Conservation (phyloP, 176 grass and related monocot species). For the Thalia dealbata region DNA sequence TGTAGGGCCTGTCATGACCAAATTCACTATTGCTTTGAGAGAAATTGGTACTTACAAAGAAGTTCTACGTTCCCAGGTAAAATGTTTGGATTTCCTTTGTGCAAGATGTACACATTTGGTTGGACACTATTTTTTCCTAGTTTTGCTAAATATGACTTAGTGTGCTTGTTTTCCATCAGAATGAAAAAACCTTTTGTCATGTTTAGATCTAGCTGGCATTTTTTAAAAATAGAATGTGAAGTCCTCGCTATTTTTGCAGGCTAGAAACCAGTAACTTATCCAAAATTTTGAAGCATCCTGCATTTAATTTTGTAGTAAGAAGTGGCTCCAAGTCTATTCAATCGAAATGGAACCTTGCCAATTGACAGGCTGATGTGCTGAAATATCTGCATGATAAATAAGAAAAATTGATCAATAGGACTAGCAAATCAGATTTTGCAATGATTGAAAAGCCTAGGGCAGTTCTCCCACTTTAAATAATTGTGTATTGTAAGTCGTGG, state of each 20-base stretch:
- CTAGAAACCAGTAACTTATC: not conserved
- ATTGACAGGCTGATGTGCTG: not conserved
- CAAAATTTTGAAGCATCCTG: not conserved
- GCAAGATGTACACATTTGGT: not conserved
- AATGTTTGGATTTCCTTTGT: not conserved
- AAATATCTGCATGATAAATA: not conserved
- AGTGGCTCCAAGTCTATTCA: not conserved
- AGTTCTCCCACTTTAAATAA: too few species aligned
- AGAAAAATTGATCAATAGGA: not conserved
- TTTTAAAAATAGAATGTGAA: not conserved
- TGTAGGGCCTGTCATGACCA: conserved; percentile 95
- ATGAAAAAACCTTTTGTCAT: not conserved
- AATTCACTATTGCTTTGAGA: conserved; percentile 98
- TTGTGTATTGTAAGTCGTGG: too few species aligned
- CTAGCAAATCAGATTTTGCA: not conserved
- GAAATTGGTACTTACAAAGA: conserved; percentile 99
- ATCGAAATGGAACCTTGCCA: not conserved
- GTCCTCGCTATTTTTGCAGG: too few species aligned
- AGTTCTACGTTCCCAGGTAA: conserved; percentile 91
- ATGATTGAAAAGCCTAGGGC: not conserved
- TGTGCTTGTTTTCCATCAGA: not conserved
- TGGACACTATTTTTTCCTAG: not conserved
- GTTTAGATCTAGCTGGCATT: not conserved
- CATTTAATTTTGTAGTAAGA: not conserved
- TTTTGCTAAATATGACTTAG: not conserved